Percentiles rank a stretch among this genome's conserved stretches.
Conservation (phyloP, 345 rosid species). For the Corymbia maculata region DNA sequence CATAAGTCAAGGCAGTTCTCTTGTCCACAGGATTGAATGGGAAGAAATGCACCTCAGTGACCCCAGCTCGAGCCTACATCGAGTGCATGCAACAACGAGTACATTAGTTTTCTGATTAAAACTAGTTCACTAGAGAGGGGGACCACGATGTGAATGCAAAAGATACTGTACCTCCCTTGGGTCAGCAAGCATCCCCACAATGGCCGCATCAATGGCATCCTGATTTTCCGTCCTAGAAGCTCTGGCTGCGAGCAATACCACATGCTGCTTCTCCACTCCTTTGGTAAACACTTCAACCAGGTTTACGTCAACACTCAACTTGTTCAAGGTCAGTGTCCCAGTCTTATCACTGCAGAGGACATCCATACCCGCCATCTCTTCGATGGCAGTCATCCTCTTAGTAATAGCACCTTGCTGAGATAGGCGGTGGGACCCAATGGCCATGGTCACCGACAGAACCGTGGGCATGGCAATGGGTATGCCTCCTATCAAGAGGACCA, state of each 20-base stretch:
- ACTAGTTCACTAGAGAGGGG: background rate
- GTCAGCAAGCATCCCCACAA: slow-evolving; percentile 82
- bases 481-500: slow-evolving; percentile 87
- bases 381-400: slow-evolving; percentile 88
- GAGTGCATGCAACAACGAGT: background rate
- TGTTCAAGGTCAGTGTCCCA: slow-evolving; percentile 78
- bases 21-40: slow-evolving; percentile 87
- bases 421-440: slow-evolving; percentile 74
- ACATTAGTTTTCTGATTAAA: background rate
- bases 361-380: slow-evolving; percentile 94
- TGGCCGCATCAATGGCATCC: slow-evolving; percentile 88
- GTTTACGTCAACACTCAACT: slow-evolving; percentile 64
- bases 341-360: slow-evolving; percentile 88
- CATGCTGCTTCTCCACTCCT: slow-evolving; percentile 59
- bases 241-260: slow-evolving; percentile 64
- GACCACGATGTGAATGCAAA: background rate
- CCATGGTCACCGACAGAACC: slow-evolving; percentile 77
- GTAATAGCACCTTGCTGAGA: slow-evolving; percentile 87
- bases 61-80: slow-evolving; percentile 62
- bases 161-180: slow-evolving; percentile 50
- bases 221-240: slow-evolving; percentile 87
- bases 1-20: slow-evolving; percentile 70
- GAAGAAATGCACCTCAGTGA: slow-evolving; percentile 67
- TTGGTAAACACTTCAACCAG: slow-evolving; percentile 63
- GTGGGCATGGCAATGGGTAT: slow-evolving; percentile 93